Evolutionary conservation across 305 asterid species (phyloP), one percentile per base, ranked within the genome.

Genomic region (Fraxinus nigra): DNA sequence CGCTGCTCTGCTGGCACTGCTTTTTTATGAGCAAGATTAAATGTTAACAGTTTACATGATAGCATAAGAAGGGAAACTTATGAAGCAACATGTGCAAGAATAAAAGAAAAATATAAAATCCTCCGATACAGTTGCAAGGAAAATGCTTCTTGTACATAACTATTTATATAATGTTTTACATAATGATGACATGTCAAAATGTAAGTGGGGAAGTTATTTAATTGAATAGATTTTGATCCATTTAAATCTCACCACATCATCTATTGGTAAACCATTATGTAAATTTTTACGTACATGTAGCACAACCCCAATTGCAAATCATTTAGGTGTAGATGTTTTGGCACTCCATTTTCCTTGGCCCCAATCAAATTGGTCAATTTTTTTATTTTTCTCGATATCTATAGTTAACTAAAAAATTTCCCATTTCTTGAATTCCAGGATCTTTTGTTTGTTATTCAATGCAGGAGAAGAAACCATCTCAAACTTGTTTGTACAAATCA

Each of bases 1-100:
- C 74, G 93, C 86, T 84, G 93, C 87, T 91, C 97, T 8, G 82
- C 72, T 4, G 88, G 81, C 81, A 77, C 97, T 90, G 94, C 69
- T 84, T 28, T 38, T 8, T 63, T 80, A 89, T 20, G 86, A 79
- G 76, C 34, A 88, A 85, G 43, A 65, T 26, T 46, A 63, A 51
- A 73, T 79, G 73, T 85, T 20, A 84, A 82, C 24, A 24, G 35
- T 83, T 26, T 34, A 84, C 18, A 82, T 48, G 69, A 79, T 18
- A 11, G 78, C 35, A 20, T 11, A n/a, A 18, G 10, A 33, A 56
- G 74, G 77, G n/a, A 81, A 87, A 72, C 56, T 33, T 67, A 35
- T 30, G 65, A 75, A 79, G 83, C 63, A 78, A 48, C 20, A 56
- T 11, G 72, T 28, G 80, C 33, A 48, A 26, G 35, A 22, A 32